These are phyloP conservation scores for Triticum monococcum DNA, from an alignment of 176 grass and related monocot species.

Conservation along the genomic window DNA sequence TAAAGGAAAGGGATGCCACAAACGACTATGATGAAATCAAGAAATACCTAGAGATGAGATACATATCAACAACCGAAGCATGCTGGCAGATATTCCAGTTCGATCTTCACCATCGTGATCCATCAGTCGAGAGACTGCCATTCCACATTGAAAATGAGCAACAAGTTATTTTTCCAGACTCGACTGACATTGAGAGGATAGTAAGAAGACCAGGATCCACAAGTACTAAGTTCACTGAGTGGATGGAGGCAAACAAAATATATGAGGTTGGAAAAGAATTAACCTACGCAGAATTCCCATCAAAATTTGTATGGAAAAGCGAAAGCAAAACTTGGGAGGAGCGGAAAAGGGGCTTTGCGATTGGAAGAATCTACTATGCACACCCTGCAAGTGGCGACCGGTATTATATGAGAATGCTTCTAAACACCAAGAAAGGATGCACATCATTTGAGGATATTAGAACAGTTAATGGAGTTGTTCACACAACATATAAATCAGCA, in stretches of 20 bases:
- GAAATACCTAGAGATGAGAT: conserved; percentile 7
- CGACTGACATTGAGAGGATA: fast-evolving
- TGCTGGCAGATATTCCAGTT: conserved; percentile 13
- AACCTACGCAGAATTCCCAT: not conserved
- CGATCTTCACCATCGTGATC: conserved; percentile 3
- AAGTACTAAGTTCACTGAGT: conserved; percentile 8
- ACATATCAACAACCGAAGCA: conserved; percentile 1
- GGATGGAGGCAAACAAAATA: conserved; percentile 1
- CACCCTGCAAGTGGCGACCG: not conserved
- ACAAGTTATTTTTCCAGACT: not conserved
- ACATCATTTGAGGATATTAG: not conserved
- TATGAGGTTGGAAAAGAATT: not conserved
- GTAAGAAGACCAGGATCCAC: not conserved
- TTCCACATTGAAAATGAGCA: conserved; percentile 6
- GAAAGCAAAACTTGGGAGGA: not conserved
- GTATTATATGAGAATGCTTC: not conserved
- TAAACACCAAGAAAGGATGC: not conserved
- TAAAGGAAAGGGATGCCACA: not conserved
- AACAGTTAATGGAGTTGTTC: too few relatives aligned
- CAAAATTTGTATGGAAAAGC: not conserved
- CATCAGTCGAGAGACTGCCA: not conserved
- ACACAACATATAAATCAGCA: too few relatives aligned
- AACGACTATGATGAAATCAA: conserved; percentile 17
- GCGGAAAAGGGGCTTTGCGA: not conserved
- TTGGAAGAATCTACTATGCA: not conserved